Base-by-base conservation (phyloP, 306 rosid species). In the Trifolium pratense region DNA sequence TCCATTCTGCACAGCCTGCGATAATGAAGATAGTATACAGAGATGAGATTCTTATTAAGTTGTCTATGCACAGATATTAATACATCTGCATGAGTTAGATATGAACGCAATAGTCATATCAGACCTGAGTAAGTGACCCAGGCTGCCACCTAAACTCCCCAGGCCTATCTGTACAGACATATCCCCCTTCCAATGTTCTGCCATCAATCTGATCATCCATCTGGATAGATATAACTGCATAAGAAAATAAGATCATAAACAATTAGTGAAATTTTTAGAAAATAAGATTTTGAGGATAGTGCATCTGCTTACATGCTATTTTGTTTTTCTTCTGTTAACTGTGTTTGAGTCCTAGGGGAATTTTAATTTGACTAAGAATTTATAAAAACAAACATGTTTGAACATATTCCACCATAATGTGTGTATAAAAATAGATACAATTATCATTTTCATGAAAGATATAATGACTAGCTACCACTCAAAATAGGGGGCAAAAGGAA, bases 71-170 rank as follows among this genome's bases (percentile, higher is more conserved):
- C 43, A 68, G 13, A 68, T 52, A 65, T 39, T 57, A 51, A 36
- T 45, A 52, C 5, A 34, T 69, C 12, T 14, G 42, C 34, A 26
- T 5, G 56, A 68, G 48, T 31, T 63, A 64, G 72, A 84, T 60
- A 65, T 39, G 34, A 75, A 32, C 43, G 64, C 16, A 58, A 45
- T 5, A 71, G 39, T 49, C 49, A 31, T 67, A 75, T 79, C 81
- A 69, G 75, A 93, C 98, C 96, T 93, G 98, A 20, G 94, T 88
- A 80, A 93, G 97, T 20, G 97, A 89, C 53, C 98, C 97, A 15
- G 93, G 98, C 83, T 93, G 98, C 98, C 98, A 93, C 83, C 87
- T 82, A 78, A 91, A 93, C 66, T 93, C 96, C 68, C 98, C 98
- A 20, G 97, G 97, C 74, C 75, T 85, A 75, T 93, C 96, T 13